Evolutionary conservation across 2,329 filamentous ascomycete species (phyloP).

Genomic region (Colletotrichum horii): DNA sequence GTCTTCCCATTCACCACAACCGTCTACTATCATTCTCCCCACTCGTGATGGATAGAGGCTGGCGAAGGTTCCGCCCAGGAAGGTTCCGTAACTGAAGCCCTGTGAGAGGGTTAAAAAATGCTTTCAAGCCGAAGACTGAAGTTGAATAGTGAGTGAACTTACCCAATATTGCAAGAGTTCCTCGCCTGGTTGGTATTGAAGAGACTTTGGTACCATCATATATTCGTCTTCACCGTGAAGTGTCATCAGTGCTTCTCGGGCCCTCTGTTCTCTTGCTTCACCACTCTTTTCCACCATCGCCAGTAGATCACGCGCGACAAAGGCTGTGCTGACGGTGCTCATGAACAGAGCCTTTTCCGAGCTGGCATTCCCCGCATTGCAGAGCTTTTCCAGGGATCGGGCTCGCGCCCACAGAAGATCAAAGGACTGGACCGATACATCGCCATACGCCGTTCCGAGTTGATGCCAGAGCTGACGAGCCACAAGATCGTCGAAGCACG

Average conservation of each 20-base stretch:
- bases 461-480: neutral
- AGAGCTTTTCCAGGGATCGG: neutral
- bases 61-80: conserved; percentile 38
- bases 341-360: neutral
- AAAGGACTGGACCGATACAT: neutral
- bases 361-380: neutral
- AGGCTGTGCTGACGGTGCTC: conserved; percentile 34
- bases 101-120: conserved; percentile 31
- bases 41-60: conserved; percentile 39
- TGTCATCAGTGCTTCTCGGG: neutral
- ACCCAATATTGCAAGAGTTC: neutral
- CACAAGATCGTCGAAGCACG: neutral
- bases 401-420: neutral
- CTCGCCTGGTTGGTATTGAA: neutral
- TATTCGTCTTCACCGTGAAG: neutral
- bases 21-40: conserved; percentile 46
- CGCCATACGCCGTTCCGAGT: neutral
- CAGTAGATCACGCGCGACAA: conserved; percentile 48
- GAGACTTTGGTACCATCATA: neutral
- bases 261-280: conserved; percentile 22
- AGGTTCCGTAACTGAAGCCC: conserved; percentile 51
- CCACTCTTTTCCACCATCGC: conserved; percentile 46
- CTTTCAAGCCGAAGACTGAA: neutral
- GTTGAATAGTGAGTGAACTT: neutral
- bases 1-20: conserved; percentile 40